These are phyloP conservation scores for Magnolia officinalis DNA, from an alignment of 164 flowering plant species.

Conservation along the genomic window DNA sequence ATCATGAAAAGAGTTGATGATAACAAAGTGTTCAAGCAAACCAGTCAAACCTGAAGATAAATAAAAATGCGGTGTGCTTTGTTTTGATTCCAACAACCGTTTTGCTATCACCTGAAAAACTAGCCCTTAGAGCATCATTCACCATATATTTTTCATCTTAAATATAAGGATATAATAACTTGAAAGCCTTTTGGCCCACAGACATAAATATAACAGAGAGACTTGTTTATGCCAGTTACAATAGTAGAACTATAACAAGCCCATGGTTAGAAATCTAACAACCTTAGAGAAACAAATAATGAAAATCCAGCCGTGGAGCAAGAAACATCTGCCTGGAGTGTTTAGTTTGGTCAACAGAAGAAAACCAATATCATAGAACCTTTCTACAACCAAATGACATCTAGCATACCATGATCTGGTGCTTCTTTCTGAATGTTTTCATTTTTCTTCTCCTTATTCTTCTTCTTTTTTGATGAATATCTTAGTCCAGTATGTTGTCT, in stretches of 20 bases:
- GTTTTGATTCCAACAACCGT: constrained; percentile 90
- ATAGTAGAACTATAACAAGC: neutral
- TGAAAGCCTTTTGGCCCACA: neutral
- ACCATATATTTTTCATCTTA: neutral
- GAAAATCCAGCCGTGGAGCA: too few relatives aligned
- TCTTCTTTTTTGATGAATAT: too few relatives aligned
- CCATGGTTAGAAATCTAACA: too few relatives aligned
- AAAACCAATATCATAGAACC: too few relatives aligned
- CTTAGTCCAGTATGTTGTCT: too few relatives aligned
- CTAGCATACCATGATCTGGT: too few relatives aligned
- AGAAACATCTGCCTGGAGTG: too few relatives aligned
- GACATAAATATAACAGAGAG: neutral
- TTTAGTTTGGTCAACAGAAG: too few relatives aligned
- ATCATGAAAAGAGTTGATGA: constrained; percentile 4
- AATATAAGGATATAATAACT: neutral
- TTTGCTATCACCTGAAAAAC: constrained; percentile 80
- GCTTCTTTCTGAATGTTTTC: too few relatives aligned
- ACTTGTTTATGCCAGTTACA: neutral
- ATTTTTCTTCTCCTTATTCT: too few relatives aligned
- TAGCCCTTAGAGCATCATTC: neutral
- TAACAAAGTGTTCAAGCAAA: neutral
- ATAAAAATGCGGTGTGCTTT: constrained; percentile 83
- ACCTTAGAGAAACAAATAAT: too few relatives aligned
- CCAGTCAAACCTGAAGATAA: constrained; percentile 30
- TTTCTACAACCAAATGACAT: too few relatives aligned